Percentiles rank a stretch among this genome's conserved stretches.
These are phyloP conservation scores for Bisporella sp. DNA, from an alignment of 2,329 filamentous ascomycete genomes.

Conservation along the genomic window DNA sequence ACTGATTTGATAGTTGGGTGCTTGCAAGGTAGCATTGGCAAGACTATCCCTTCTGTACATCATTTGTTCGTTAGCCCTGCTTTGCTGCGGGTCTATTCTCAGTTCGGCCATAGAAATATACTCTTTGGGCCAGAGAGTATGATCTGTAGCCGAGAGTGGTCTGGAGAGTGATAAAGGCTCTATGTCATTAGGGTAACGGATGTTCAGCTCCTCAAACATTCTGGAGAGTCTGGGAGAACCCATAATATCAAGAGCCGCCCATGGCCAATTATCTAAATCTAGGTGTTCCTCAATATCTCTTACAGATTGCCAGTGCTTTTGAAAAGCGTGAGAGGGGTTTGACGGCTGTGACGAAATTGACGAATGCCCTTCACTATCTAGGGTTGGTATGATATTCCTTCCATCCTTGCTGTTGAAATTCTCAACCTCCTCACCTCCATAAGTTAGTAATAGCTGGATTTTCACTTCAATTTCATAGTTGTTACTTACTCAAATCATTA, in stretches of 20 bases:
- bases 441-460: background rate
- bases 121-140: too few species aligned
- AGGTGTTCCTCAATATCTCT: background rate
- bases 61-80: too few species aligned
- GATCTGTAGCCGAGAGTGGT: too few species aligned
- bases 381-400: background rate
- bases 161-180: too few species aligned
- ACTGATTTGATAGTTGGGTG: too few species aligned
- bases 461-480: background rate
- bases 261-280: background rate
- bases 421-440: background rate
- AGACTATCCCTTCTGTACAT: too few species aligned
- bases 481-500: background rate
- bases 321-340: background rate
- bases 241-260: background rate
- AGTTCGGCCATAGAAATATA: too few species aligned
- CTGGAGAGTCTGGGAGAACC: background rate
- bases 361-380: background rate
- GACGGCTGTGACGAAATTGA: background rate
- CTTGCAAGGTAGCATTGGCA: too few species aligned
- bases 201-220: too few species aligned
- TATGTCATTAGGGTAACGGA: too few species aligned
- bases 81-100: too few species aligned
- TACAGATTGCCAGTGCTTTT: too few species aligned
- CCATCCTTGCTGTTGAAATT: background rate